Conservation (phyloP, 2,329 filamentous ascomycete species). For the Ploettnerulaceae sp. region DNA sequence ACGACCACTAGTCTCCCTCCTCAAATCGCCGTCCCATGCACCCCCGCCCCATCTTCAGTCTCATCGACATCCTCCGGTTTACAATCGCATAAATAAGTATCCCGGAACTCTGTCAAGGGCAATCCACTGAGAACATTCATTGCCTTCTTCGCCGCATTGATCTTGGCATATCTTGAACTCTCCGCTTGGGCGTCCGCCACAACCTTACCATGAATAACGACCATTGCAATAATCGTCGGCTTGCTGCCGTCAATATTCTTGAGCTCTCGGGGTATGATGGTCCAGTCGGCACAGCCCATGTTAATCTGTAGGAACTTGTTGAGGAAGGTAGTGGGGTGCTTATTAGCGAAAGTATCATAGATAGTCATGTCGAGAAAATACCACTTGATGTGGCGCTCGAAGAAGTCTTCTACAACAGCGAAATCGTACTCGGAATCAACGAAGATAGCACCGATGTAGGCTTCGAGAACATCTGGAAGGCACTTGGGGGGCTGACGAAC, state of each 20-base stretch:
- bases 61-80: slow-evolving; percentile 17
- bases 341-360: slow-evolving; percentile 82
- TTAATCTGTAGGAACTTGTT: slow-evolving; percentile 57
- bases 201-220: slow-evolving; percentile 70
- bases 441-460: slow-evolving; percentile 85
- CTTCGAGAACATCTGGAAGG: slow-evolving; percentile 82
- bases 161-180: slow-evolving; percentile 69
- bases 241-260: slow-evolving; percentile 34
- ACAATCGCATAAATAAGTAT: slow-evolving; percentile 61
- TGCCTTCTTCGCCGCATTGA: slow-evolving; percentile 58
- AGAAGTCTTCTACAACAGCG: slow-evolving; percentile 68
- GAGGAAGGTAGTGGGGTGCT: slow-evolving; percentile 76
- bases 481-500: slow-evolving; percentile 63
- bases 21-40: slow-evolving; percentile 20
- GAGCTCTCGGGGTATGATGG: slow-evolving; percentile 42
- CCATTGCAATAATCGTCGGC: slow-evolving; percentile 60
- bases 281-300: slow-evolving; percentile 60
- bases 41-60: slow-evolving; percentile 9
- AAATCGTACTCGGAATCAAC: slow-evolving; percentile 84
- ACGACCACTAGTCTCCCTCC: no score
- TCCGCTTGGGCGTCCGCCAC: slow-evolving; percentile 56
- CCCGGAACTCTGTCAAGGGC: slow-evolving; percentile 52
- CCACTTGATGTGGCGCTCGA: slow-evolving; percentile 64
- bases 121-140: slow-evolving; percentile 44
- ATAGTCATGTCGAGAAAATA: slow-evolving; percentile 83